These are phyloP conservation scores for Melocanna baccifera DNA, from an alignment of 176 grass and related monocot genomes.

Conservation along the genomic window DNA sequence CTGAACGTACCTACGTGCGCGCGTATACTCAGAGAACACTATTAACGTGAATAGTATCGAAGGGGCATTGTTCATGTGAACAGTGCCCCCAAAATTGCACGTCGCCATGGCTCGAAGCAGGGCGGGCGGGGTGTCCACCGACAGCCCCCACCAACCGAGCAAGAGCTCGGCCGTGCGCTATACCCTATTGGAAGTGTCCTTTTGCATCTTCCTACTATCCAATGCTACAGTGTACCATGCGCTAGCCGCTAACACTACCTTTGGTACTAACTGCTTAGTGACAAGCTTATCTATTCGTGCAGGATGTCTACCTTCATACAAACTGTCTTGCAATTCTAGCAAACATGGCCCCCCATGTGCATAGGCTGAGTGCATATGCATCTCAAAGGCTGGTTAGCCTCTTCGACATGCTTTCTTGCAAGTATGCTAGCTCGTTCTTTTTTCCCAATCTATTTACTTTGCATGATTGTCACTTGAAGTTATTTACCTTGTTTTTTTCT, in stretches of 20 bases:
- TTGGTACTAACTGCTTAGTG: slow-evolving; percentile 16
- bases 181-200: neutral
- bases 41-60: no score
- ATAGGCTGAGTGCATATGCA: slow-evolving; percentile 92
- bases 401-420: slow-evolving; percentile 99
- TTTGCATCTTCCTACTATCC: neutral
- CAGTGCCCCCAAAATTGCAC: no score
- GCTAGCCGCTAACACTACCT: neutral
- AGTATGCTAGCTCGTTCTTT: slow-evolving; percentile 54
- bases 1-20: no score
- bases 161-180: no score
- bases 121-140: no score
- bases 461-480: neutral
- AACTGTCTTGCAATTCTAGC: slow-evolving; percentile 97
- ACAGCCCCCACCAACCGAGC: no score
- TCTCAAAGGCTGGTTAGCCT: slow-evolving; percentile 99
- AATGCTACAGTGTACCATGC: neutral
- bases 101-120: no score
- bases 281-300: slow-evolving; percentile 38
- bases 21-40: no score
- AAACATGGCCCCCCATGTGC: slow-evolving; percentile 97
- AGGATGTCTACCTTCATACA: slow-evolving; percentile 99
- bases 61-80: no score
- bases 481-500: neutral
- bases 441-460: slow-evolving; percentile 20